phyloP scores from a whole-genome alignment of 78 protist species.

The Dictyostelium purpureum region DNA sequence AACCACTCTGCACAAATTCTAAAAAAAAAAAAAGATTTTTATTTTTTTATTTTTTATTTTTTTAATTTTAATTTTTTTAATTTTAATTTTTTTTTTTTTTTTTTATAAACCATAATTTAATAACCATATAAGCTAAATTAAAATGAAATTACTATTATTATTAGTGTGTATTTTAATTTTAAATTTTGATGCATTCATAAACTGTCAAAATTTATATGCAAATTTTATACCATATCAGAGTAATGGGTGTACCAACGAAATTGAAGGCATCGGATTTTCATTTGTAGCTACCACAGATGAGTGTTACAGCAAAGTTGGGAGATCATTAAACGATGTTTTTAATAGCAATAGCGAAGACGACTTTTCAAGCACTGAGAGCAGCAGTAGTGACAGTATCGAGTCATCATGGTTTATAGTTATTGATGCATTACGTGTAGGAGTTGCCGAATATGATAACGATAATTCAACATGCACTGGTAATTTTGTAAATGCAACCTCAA shows the following conservation, averaged over 20 bases:
- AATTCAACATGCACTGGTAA: neutral
- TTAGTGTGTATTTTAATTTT: no score
- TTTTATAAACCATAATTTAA: no score
- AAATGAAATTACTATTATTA: no score
- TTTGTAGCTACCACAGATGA: neutral
- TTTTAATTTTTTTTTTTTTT: no score
- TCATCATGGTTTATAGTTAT: neutral
- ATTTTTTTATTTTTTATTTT: no score
- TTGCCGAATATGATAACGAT: neutral
- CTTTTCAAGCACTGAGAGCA: neutral
- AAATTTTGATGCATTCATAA: no score
- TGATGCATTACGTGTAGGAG: neutral
- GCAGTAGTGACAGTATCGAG: no score
- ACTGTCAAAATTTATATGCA: neutral
- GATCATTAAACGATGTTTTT: neutral
- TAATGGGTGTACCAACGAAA: neutral
- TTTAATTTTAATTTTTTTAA: no score
- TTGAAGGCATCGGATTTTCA: neutral
- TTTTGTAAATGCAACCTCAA: neutral
- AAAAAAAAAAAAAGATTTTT: no score
- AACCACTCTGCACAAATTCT: no score
- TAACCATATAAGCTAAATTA: no score
- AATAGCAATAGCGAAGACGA: neutral
- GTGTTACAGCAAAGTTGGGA: neutral
- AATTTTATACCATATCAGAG: neutral